phyloP scores from a whole-genome alignment of 2,329 filamentous ascomycete genomes.

The Dothiorella sarmentorum region DNA sequence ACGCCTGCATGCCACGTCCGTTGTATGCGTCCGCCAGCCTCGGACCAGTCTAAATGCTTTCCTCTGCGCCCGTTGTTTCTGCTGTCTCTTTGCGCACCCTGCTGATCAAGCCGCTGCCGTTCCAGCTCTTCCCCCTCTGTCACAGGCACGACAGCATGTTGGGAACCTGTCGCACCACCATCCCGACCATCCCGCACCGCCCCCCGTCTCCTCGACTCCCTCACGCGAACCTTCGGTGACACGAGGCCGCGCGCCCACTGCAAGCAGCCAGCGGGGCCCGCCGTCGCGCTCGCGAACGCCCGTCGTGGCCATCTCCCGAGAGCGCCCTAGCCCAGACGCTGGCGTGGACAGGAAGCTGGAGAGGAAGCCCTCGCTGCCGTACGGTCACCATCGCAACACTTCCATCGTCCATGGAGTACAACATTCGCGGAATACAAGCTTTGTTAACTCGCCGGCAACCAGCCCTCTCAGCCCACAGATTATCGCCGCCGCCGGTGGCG shows the following conservation, averaged over 20 bases:
- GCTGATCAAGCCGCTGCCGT: constrained; percentile 28
- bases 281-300: constrained; percentile 46
- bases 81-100: constrained; percentile 22
- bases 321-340: constrained; percentile 37
- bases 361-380: constrained; percentile 52
- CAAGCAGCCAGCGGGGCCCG: constrained; percentile 38
- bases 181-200: constrained; percentile 26
- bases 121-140: constrained; percentile 39
- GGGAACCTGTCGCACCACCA: constrained; percentile 35
- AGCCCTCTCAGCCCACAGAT: constrained; percentile 87
- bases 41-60: background rate
- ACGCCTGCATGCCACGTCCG: constrained; percentile 21
- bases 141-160: constrained; percentile 38
- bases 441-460: constrained; percentile 68
- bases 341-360: constrained; percentile 51
- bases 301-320: constrained; percentile 30
- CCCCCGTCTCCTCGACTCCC: constrained; percentile 28
- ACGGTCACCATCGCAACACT: constrained; percentile 92
- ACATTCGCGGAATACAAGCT: constrained; percentile 85
- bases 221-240: constrained; percentile 44
- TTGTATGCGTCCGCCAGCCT: background rate
- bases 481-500: constrained; percentile 54
- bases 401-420: constrained; percentile 97
- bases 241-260: constrained; percentile 45
- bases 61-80: constrained; percentile 1